Evolutionary conservation across 148 eudicot genomes (phyloP), one percentile per base, ranked within the genome.

Genomic region (Agrostemma githago): DNA sequence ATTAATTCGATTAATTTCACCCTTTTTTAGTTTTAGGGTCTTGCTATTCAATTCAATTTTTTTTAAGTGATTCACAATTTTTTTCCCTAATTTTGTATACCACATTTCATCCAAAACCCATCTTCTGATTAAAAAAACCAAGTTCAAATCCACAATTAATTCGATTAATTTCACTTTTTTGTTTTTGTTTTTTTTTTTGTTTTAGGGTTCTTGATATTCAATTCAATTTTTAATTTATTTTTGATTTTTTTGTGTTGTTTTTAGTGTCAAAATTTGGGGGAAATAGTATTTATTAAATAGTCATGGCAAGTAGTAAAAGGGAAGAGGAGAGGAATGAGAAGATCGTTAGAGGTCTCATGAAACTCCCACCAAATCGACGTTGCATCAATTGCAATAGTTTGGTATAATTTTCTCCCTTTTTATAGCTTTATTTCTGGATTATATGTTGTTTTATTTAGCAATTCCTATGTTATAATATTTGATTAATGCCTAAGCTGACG

Each of bases 281-380:
- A 54, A 44, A 51, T 51, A 26, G 34, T 26, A 26, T 26, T 26
- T 38, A 7, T 2, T 34, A 16, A 74, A 60, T 38, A 20, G n/a
- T 46, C 8, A 76, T 76, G 78, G 20, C 73, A 42, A 83, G 86
- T 74, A 68, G 71, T 68, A 89, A 78, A 77, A 89, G 85, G 79
- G 88, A 84, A 72, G 96, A 90, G 37, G 96, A 88, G 82, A 80
- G 94, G 62, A 90, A 89, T 69, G 98, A 93, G 85, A 93, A 90
- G 89, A 83, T 93, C 67, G 90, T 93, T 5, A 81, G 98, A 83
- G 98, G 96, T 71, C 88, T 93, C 4, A 86, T 93, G 96, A 93
- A 93, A 87, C 86, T 90, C 43, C 96, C 98, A 1, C 96, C 98
- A 5, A 93, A 93, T 83, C 90, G 98, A 17, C 83, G 90, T 74